Base-by-base conservation (phyloP, 305 asterid genomes). In the Fraxinus platypoda region DNA sequence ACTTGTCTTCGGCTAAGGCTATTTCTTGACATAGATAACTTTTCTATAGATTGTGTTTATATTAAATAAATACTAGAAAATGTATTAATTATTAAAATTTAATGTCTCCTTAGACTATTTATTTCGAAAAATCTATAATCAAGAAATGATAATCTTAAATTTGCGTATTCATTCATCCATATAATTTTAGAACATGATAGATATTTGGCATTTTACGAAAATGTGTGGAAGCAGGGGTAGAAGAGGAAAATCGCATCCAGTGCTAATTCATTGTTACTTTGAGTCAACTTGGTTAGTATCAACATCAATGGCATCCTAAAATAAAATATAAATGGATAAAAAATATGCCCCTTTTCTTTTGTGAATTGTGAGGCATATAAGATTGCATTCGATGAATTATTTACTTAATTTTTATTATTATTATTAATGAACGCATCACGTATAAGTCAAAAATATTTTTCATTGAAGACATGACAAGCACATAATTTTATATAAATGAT, bases 241-340 rank as follows among this genome's bases (percentile, higher is more conserved):
- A 23, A 74, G 4, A 77, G 81, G 78, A 19, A 49, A 71, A 35
- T 57, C 15, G 78, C 13, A 21, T 34, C 38, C 34, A 78, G 21
- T 38, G 25, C 33, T 76, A 81, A 77, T 88, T 81, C 82, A 84
- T 85, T 46, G 33, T n/a, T 74, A 76, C 62, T 88, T 86, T 87
- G 88, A 87, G 89, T 75, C 78, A 72, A 78, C 52, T 74, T 54
- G 82, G 82, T 17, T 80, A 82, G 17, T 25, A 12, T 66, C 73
- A 66, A 26, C 34, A 66, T 66, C 73, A 66, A 25, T 66, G 73
- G 8, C 9, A 23, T 8, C 31, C 72, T 23, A 8, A 62, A 62
- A 62, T 6, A 6, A 62, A 62, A 41, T 11, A 5, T 17, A 49
- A 49, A 46, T 46, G 54, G 54, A 46, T 46, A 54, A 54, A 15